Evolutionary conservation across 1,284 basidiomycete genomes (phyloP), one percentile per base, ranked within the genome.

Genomic region (Mycena sp.): DNA sequence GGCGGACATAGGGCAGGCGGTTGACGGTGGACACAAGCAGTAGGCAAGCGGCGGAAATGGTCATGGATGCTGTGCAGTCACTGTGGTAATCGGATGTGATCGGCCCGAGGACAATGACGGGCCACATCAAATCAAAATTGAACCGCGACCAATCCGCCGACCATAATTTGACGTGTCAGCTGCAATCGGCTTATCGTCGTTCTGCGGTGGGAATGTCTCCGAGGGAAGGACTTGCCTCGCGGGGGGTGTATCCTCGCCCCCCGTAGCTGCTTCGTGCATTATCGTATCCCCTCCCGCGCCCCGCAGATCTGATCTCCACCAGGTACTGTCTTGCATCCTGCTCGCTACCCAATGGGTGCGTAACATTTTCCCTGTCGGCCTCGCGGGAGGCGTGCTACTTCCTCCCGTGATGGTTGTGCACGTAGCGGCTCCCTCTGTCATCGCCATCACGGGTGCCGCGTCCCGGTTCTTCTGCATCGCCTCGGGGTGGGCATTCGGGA

Each of bases 371-470:
- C 32, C 49, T 59, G 41, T 45, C 0, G 12, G 57, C 57, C 57
- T 59, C 40, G 57, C 40, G 48, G 57, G 57, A 58, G 57, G 57
- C 44, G 59, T 52, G 46, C 59, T 30, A 56, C 37, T 54, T n/a
- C 59, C 59, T 55, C 59, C 53, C 59, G 59, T 30, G 53, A 61
- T 28, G n/a, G 26, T 61, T 30, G 16, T n/a, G 59, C 44, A 53
- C 54, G 23, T 17, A 43, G 41, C 49, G 32, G 58, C 14, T 25
- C 2, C 41, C 30, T 29, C 38, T 40, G 51, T n/a, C 45, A 23
- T 30, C 46, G 45, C 43, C 51, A 55, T 28, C 7, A 35, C 32
- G 32, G 26, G 38, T 28, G 16, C 38, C 29, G 38, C 45, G 9
- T 37, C 12, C 3, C 12, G 6, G 2, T 14, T 3, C 5, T 21